Conservation (phyloP, 176 grass and related monocot genomes). For the Hsuehochloa calcarea region DNA sequence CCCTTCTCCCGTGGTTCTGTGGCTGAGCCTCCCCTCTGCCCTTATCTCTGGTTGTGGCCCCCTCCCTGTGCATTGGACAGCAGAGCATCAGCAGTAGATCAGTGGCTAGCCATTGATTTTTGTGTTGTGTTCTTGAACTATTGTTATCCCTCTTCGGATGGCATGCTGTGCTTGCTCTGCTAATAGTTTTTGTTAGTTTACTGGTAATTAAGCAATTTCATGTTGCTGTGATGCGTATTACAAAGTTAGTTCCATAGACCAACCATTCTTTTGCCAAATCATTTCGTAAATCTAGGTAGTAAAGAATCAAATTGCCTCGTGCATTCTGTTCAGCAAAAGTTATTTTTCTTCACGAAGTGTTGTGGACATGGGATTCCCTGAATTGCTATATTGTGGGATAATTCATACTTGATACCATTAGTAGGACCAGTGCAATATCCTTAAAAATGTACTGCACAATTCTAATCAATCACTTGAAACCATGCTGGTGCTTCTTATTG, state of each 20-base stretch:
- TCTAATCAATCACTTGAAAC: constrained; percentile 19
- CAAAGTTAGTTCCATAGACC: not conserved
- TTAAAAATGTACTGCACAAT: not conserved
- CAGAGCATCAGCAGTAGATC: no score
- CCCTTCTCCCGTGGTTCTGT: no score
- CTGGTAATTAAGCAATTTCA: not conserved
- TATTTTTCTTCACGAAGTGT: constrained; percentile 3
- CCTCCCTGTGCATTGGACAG: no score
- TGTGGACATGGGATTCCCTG: not conserved
- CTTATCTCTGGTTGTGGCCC: no score
- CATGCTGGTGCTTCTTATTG: constrained; percentile 82
- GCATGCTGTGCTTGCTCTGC: not conserved
- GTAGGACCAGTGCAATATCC: not conserved
- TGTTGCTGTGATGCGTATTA: not conserved
- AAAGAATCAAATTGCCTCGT: not conserved
- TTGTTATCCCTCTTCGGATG: not conserved
- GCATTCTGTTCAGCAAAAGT: constrained; percentile 1
- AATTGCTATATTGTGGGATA: not conserved
- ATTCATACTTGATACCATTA: not conserved
- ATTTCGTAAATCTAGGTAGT: not conserved
- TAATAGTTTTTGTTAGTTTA: not conserved
- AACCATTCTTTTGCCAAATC: not conserved
- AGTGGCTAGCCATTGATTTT: no score
- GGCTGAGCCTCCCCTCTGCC: no score
- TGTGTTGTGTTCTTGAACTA: no score